A percentile compares a stretch with the other conserved stretches of the same genome.
These are phyloP conservation scores for Fraxinus platypoda DNA, from an alignment of 305 asterid species.

Conservation along the genomic window DNA sequence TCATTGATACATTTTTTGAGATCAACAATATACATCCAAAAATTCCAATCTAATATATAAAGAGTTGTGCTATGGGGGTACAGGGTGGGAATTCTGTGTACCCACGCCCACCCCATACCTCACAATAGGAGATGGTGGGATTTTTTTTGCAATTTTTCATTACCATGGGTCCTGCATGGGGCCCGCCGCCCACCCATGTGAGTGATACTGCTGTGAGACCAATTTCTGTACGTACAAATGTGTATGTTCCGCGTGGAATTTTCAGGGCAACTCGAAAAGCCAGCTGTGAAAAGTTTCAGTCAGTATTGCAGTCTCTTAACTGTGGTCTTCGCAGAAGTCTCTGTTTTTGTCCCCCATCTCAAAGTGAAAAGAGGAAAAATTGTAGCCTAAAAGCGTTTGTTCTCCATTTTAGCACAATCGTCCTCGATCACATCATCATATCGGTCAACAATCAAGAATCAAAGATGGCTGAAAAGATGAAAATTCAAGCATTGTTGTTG, in stretches of 20 bases:
- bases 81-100: too few species aligned
- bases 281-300: not conserved
- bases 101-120: too few species aligned
- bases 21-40: too few species aligned
- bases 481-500: slow-evolving; percentile 40
- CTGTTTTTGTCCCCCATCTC: not conserved
- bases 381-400: not conserved
- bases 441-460: not conserved
- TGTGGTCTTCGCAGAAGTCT: not conserved
- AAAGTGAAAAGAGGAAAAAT: not conserved
- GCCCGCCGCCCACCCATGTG: too few species aligned
- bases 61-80: too few species aligned
- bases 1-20: too few species aligned
- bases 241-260: not conserved
- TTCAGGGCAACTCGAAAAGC: not conserved
- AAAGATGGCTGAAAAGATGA: slow-evolving; percentile 30
- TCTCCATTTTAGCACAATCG: not conserved
- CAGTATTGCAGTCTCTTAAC: not conserved
- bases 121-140: too few species aligned
- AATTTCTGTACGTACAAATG: not conserved
- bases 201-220: too few species aligned
- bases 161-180: too few species aligned
- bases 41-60: too few species aligned
- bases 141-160: too few species aligned
- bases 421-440: not conserved